A percentile compares a stretch with the other conserved stretches of the same genome.
Conservation (phyloP, 805 yeast genomes). For the Ogataea nitratoaversa region DNA sequence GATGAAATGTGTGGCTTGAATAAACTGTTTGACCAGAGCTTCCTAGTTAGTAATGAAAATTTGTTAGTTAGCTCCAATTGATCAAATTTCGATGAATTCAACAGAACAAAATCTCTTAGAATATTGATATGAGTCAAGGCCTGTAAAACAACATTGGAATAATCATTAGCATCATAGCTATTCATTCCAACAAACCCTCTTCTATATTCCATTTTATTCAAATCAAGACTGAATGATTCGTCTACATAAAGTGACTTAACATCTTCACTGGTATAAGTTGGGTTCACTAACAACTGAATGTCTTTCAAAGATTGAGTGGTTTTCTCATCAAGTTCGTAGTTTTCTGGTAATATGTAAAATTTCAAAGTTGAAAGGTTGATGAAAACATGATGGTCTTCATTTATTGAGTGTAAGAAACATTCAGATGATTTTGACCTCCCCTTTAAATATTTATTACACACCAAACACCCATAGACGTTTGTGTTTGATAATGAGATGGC, state of each 20-base stretch:
- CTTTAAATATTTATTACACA: slow-evolving; percentile 69
- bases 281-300: slow-evolving; percentile 49
- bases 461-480: slow-evolving; percentile 68
- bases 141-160: slow-evolving; percentile 55
- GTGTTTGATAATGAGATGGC: slow-evolving; percentile 54
- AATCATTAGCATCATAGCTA: slow-evolving; percentile 47
- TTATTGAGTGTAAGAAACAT: slow-evolving; percentile 64
- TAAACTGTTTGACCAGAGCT: slow-evolving; percentile 59
- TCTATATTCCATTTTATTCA: slow-evolving; percentile 41
- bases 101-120: slow-evolving; percentile 44
- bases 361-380: slow-evolving; percentile 48
- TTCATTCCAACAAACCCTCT: slow-evolving; percentile 69
- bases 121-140: slow-evolving; percentile 48
- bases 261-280: slow-evolving; percentile 38
- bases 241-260: slow-evolving; percentile 29
- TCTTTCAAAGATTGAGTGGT: slow-evolving; percentile 41
- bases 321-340: slow-evolving; percentile 34
- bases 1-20: slow-evolving; percentile 64
- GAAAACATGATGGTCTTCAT: slow-evolving; percentile 59
- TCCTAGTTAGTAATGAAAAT: slow-evolving; percentile 46
- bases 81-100: slow-evolving; percentile 17
- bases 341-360: slow-evolving; percentile 62
- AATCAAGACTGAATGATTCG: slow-evolving; percentile 32
- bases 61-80: slow-evolving; percentile 38
- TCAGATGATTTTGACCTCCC: slow-evolving; percentile 64